Percentiles rank a stretch among this genome's conserved stretches.
Evolutionary conservation across 768 basidiomycete genomes (phyloP).

Genomic region (Hydnum rufescens): DNA sequence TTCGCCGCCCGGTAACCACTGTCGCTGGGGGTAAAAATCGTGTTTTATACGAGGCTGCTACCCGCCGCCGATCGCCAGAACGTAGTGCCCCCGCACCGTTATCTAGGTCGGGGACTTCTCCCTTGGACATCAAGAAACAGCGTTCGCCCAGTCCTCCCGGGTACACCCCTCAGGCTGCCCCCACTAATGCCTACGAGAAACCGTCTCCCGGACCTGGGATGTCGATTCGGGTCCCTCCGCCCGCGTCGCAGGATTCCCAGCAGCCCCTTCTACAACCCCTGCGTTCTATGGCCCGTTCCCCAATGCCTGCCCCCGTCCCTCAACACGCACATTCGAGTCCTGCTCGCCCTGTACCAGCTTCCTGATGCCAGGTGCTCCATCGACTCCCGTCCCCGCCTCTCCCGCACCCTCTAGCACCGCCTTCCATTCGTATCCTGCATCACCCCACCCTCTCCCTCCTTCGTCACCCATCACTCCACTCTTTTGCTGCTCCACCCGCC

Average conservation of each 20-base stretch:
- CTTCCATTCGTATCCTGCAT: background rate
- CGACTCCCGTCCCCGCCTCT: conserved; percentile 1
- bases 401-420: background rate
- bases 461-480: conserved; percentile 5
- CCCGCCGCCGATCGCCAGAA: background rate
- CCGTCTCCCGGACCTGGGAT: background rate
- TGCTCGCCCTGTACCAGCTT: background rate
- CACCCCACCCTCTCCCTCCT: conserved; percentile 7
- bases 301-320: conserved; percentile 1
- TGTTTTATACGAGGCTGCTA: conserved; percentile 8
- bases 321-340: background rate
- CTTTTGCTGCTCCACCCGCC: background rate
- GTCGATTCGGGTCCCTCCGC: background rate
- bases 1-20: background rate
- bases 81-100: too few species aligned
- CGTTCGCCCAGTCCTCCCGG: too few species aligned
- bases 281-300: background rate
- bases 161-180: too few species aligned
- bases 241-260: background rate
- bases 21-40: conserved; percentile 8
- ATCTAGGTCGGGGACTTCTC: too few species aligned
- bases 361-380: conserved; percentile 6
- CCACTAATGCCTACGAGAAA: too few species aligned
- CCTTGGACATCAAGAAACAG: too few species aligned
- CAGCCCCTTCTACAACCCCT: background rate